Percentiles rank a stretch among this genome's conserved stretches.
Evolutionary conservation across 2,329 filamentous ascomycete species (phyloP).

Genomic region (Microsporum canis): DNA sequence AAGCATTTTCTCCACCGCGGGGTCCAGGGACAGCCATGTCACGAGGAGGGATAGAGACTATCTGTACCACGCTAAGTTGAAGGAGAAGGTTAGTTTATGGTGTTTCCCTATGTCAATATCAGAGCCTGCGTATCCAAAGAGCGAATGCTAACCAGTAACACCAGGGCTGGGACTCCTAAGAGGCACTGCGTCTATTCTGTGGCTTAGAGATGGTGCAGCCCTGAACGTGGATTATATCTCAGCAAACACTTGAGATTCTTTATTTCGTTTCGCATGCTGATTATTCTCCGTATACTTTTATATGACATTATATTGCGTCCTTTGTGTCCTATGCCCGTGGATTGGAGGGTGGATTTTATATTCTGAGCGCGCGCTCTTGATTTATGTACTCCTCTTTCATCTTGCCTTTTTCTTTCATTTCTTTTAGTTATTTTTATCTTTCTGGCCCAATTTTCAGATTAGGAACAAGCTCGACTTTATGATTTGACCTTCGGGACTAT

Average conservation of each 20-base stretch:
- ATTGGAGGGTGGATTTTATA: background rate
- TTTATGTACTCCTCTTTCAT: background rate
- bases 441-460: background rate
- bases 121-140: background rate
- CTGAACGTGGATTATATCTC: background rate
- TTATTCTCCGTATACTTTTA: background rate
- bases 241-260: background rate
- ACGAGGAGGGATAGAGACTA: conserved; percentile 48
- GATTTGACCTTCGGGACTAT: background rate
- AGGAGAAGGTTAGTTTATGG: conserved; percentile 27
- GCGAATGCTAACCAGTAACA: background rate
- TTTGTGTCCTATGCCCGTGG: background rate
- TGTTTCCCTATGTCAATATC: background rate
- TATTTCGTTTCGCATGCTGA: background rate
- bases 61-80: conserved; percentile 45
- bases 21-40: conserved; percentile 54
- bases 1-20: conserved; percentile 56
- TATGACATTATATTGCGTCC: background rate
- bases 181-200: background rate
- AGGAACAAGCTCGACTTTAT: background rate
- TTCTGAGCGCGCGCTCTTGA: background rate
- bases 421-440: background rate
- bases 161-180: background rate
- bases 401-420: background rate
- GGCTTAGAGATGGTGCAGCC: background rate